phyloP scores from a whole-genome alignment of 768 basidiomycete genomes.

The Boletales sp. region DNA sequence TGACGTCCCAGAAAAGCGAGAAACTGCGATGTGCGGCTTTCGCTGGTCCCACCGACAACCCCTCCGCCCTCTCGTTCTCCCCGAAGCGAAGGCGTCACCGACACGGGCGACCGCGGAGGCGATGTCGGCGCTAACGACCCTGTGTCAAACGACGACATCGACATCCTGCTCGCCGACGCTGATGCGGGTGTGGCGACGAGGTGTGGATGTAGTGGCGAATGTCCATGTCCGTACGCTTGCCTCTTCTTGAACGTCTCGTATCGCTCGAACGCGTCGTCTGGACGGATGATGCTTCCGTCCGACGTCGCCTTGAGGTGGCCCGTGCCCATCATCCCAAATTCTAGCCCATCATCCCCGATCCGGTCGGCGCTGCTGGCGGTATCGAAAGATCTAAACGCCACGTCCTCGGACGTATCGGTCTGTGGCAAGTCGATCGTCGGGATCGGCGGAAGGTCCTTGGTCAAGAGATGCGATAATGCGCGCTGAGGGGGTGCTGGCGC shows the following conservation, averaged over 20 bases:
- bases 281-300: slow-evolving; percentile 22
- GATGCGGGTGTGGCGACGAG: background rate
- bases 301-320: slow-evolving; percentile 9
- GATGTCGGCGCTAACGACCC: slow-evolving; percentile 29
- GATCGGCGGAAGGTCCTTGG: slow-evolving; percentile 55
- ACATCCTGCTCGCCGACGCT: slow-evolving; percentile 44
- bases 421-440: slow-evolving; percentile 34
- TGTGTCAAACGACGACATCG: slow-evolving; percentile 59
- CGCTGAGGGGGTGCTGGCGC: slow-evolving; percentile 23
- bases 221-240: slow-evolving; percentile 24
- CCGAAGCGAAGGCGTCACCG: slow-evolving; percentile 28
- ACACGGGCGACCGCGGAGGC: slow-evolving; percentile 40
- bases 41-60: slow-evolving; percentile 16
- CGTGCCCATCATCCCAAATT: background rate
- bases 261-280: slow-evolving; percentile 86
- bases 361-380: background rate
- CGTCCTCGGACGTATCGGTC: slow-evolving; percentile 2
- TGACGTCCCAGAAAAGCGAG: slow-evolving; percentile 60
- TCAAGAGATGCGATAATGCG: slow-evolving; percentile 14
- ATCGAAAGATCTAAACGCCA: background rate
- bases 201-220: slow-evolving; percentile 6
- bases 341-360: background rate
- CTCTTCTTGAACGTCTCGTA: slow-evolving; percentile 79
- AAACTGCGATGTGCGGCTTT: slow-evolving; percentile 45
- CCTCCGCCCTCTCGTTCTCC: slow-evolving; percentile 15